phyloP scores from a whole-genome alignment of 2,329 filamentous ascomycete genomes.

The Trichoderma arundinaceum region DNA sequence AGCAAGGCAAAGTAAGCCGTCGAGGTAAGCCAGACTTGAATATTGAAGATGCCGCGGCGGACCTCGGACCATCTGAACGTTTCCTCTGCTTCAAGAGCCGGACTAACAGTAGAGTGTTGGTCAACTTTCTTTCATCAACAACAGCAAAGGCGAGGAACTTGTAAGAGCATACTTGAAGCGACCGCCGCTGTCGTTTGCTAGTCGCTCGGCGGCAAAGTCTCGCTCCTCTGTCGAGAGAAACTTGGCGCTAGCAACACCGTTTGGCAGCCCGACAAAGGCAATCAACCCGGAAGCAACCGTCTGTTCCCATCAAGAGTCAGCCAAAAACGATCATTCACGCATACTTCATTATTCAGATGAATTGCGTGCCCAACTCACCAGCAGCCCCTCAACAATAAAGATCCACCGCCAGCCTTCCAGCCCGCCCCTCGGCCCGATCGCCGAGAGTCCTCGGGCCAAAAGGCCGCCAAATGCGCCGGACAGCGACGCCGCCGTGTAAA shows the following conservation, averaged over 20 bases:
- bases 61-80: conserved; percentile 67
- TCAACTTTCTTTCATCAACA: background rate
- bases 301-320: conserved; percentile 39
- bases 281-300: conserved; percentile 59
- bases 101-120: conserved; percentile 27
- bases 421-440: conserved; percentile 61
- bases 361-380: conserved; percentile 35
- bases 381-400: conserved; percentile 64
- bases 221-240: conserved; percentile 62
- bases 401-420: conserved; percentile 67
- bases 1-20: conserved; percentile 65
- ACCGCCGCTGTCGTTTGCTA: conserved; percentile 48
- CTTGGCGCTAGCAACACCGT: conserved; percentile 57
- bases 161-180: conserved; percentile 41
- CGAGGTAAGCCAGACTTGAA: conserved; percentile 68
- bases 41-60: conserved; percentile 61
- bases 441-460: conserved; percentile 64
- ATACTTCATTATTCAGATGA: background rate
- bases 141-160: background rate
- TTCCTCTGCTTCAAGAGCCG: conserved; percentile 48
- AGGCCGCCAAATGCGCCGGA: conserved; percentile 66
- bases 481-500: conserved; percentile 70
- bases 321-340: no score
- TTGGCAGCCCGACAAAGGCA: conserved; percentile 62
- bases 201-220: conserved; percentile 52